A percentile compares a stretch with the other conserved stretches of the same genome.
Evolutionary conservation across 208 protist genomes (phyloP).

Genomic region (Crithidia bombi): DNA sequence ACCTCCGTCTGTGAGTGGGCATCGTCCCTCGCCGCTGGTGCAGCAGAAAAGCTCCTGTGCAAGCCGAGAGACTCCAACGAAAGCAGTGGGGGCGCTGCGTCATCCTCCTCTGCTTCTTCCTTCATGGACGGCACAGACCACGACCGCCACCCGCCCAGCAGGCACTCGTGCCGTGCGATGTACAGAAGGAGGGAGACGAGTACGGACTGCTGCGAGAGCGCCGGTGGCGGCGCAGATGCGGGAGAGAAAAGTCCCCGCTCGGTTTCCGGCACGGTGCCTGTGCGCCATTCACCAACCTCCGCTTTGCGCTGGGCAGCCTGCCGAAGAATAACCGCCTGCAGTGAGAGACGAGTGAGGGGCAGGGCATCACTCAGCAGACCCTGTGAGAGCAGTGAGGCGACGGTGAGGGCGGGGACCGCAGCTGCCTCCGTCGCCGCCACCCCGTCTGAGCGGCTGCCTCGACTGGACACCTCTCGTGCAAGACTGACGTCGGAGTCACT

Average conservation of each 20-base stretch:
- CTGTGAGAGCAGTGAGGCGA: conserved; percentile 17
- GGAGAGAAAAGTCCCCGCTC: not conserved
- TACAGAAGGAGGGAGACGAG: conserved; percentile 16
- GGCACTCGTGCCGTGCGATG: conserved; percentile 22
- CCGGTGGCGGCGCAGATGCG: not conserved
- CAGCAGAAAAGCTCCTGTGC: not conserved
- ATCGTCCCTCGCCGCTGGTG: not conserved
- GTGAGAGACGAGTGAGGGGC: conserved; percentile 4
- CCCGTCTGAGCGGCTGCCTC: not conserved
- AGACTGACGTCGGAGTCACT: conserved; percentile 1
- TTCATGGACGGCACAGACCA: not conserved
- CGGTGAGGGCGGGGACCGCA: not conserved
- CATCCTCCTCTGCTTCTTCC: not conserved
- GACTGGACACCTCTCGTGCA: not conserved
- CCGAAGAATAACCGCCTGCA: not conserved
- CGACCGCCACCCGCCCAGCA: conserved; percentile 14
- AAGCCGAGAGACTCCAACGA: conserved; percentile 12
- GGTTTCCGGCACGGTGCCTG: not conserved
- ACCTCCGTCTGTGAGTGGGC: not conserved
- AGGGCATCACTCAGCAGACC: conserved; percentile 19
- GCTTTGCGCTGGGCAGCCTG: not conserved
- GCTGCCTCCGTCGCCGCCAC: not conserved
- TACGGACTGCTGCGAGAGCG: not conserved
- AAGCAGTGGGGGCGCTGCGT: not conserved
- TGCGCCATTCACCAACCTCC: not conserved